phyloP scores from a whole-genome alignment of 805 yeast genomes.

The Saturnispora mendoncae region DNA sequence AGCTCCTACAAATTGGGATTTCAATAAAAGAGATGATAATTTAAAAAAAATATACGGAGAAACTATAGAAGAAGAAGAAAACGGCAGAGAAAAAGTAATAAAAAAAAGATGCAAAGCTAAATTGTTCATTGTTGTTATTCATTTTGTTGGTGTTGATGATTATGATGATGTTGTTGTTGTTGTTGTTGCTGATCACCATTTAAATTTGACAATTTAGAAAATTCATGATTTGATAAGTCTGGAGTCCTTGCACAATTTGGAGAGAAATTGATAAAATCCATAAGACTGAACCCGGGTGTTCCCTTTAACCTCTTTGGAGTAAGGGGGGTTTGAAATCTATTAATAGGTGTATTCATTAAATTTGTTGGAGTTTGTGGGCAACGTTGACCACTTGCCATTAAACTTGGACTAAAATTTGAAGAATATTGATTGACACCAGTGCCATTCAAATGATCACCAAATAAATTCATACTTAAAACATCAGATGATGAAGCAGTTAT shows the following conservation, averaged over 20 bases:
- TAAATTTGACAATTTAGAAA: background rate
- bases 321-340: conserved; percentile 27
- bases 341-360: conserved; percentile 16
- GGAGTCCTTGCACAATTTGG: conserved; percentile 51
- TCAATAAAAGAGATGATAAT: too few relatives aligned
- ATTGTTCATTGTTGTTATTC: too few relatives aligned
- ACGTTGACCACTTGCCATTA: conserved; percentile 7
- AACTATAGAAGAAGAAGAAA: too few relatives aligned
- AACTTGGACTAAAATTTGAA: conserved; percentile 20
- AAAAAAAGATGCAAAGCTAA: background rate
- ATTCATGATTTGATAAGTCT: conserved; percentile 1
- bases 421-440: conserved; percentile 12
- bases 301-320: conserved; percentile 26
- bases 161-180: background rate
- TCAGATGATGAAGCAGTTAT: background rate
- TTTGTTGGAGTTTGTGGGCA: conserved; percentile 16
- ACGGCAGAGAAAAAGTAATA: background rate
- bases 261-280: conserved; percentile 73
- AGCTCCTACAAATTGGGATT: too few relatives aligned
- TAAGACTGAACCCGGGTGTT: conserved; percentile 72
- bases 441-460: conserved; percentile 24
- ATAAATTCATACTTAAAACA: conserved; percentile 13
- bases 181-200: conserved; percentile 3
- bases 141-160: too few relatives aligned
- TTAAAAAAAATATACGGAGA: too few relatives aligned